Percentiles rank a stretch among this genome's conserved stretches.
These are phyloP conservation scores for Ophiostoma himal-ulmi DNA, from an alignment of 2,329 filamentous ascomycete species.

Conservation along the genomic window DNA sequence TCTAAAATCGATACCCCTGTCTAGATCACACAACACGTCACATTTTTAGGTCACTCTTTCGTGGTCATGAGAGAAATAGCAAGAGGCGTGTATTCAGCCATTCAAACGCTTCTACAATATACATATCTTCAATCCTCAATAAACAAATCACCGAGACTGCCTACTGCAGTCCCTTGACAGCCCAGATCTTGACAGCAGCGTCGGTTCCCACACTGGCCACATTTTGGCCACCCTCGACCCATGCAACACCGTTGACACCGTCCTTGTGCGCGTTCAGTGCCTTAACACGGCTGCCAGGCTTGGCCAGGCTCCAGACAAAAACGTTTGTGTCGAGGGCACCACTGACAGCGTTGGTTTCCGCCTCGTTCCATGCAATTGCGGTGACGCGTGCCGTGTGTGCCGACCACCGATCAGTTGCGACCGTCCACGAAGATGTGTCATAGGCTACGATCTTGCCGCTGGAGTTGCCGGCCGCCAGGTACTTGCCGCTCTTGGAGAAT, in stretches of 20 bases:
- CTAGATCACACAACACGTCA: neutral
- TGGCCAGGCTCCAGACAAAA: constrained; percentile 80
- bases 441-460: constrained; percentile 86
- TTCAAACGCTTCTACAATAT: neutral
- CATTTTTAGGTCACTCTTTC: neutral
- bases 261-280: constrained; percentile 90
- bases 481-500: constrained; percentile 71
- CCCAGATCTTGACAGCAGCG: constrained; percentile 88
- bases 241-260: constrained; percentile 81
- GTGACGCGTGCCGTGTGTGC: constrained; percentile 55
- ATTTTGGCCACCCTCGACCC: constrained; percentile 58
- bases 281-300: constrained; percentile 80
- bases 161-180: constrained; percentile 51
- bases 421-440: constrained; percentile 52
- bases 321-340: constrained; percentile 87
- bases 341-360: constrained; percentile 72
- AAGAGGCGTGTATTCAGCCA: neutral
- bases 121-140: neutral
- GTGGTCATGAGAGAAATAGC: neutral
- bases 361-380: constrained; percentile 67
- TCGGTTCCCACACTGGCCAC: constrained; percentile 79
- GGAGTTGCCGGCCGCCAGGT: constrained; percentile 75
- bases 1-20: neutral
- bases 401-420: constrained; percentile 70
- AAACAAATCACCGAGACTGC: too few species aligned